phyloP scores from a whole-genome alignment of 495 filamentous ascomycete genomes.

The Tuber indicum region DNA sequence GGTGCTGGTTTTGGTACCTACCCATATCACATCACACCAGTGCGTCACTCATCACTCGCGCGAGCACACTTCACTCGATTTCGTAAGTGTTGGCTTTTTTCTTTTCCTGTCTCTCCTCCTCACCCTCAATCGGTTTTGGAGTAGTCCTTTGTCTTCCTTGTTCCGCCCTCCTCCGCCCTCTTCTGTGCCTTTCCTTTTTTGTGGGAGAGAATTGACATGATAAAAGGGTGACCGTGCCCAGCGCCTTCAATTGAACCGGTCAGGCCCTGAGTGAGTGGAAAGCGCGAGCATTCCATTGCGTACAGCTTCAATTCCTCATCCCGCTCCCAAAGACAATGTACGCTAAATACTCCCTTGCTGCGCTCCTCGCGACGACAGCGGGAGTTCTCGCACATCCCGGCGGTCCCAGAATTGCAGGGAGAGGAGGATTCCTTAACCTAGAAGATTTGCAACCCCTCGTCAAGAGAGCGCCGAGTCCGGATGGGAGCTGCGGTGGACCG shows the following conservation, averaged over 20 bases:
- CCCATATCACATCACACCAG: neutral
- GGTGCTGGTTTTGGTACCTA: neutral
- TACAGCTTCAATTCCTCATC: neutral
- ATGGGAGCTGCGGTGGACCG: slow-evolving; percentile 28
- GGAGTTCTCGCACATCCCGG: neutral
- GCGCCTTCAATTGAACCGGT: neutral
- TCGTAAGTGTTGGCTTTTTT: neutral
- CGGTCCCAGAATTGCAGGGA: neutral
- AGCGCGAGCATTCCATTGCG: neutral
- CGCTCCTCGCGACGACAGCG: neutral
- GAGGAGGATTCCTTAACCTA: slow-evolving; percentile 22
- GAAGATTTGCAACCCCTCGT: slow-evolving; percentile 19
- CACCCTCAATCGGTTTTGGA: neutral
- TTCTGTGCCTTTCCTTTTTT: slow-evolving; percentile 2
- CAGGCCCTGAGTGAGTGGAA: neutral
- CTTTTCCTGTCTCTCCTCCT: neutral
- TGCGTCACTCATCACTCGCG: neutral
- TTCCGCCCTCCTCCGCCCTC: neutral
- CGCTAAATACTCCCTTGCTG: neutral
- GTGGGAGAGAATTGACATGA: neutral
- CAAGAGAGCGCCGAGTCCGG: slow-evolving; percentile 19
- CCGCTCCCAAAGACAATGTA: neutral
- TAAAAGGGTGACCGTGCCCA: neutral
- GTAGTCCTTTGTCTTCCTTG: slow-evolving; percentile 9
- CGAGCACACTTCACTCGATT: neutral